Evolutionary conservation across 768 basidiomycete genomes (phyloP), one percentile per base, ranked within the genome.

Genomic region (Lentinula edodes): DNA sequence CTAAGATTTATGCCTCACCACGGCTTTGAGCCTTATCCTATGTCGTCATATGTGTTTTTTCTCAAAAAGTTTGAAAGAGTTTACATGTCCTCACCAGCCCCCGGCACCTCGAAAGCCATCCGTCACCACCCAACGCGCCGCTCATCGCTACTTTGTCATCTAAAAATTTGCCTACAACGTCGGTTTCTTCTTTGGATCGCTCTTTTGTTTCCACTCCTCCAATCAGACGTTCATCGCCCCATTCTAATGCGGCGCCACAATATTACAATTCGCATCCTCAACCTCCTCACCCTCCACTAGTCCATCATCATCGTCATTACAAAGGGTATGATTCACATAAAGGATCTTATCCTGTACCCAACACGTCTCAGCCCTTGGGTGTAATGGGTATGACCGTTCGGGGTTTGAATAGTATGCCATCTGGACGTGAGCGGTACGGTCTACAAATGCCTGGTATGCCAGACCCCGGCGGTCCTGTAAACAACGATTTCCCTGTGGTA

Each of bases 401-500:
- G 28, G 48, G 45, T 1, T 1, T 53, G 9, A 55, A 39, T 20
- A 38, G 54, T 1, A 55, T 58, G 57, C 28, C 57, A 43, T 48
- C 57, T n/a, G 42, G 41, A 13, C 57, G 57, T 16, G 57, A 58
- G 10, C 32, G 45, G 5, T 58, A 58, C 34, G 57, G 45, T 2
- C 15, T 58, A 36, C 57, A 43, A 15, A 58, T 58, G 34, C 45
- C 57, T n/a, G n/a, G n/a, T n/a, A 58, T 58, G 34, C 32, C 42
- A 20, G 48, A 58, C 20, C 41, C 43, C 3, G 32, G 48, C n/a
- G 45, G 32, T 2, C 45, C 57, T 16, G 16, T 52, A 20, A 48
- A 56, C 35, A 28, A 32, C 42, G 34, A 42, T 38, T 48, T 52
- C 18, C 62, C 57, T 20, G 52, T 62, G 2, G 71, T 78, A 12